Conservation (phyloP, 371 early-diverging fungal genomes). For the Haplosporangium sp. region DNA sequence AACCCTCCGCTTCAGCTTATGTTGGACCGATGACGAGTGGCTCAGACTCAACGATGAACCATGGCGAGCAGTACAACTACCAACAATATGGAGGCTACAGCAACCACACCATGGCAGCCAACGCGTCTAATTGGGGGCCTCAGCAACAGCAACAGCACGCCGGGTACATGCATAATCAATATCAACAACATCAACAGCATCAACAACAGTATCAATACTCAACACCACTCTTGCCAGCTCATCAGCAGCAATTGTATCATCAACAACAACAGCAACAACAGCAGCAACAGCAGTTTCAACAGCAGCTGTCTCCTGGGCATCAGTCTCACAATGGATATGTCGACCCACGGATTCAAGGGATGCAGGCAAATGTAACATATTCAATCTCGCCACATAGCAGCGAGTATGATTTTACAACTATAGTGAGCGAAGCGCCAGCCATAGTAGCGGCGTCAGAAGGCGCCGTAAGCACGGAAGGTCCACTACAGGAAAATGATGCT, state of each 20-base stretch:
- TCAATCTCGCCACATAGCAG: slow-evolving; percentile 17
- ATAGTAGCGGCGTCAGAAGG: not conserved
- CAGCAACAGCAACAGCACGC: slow-evolving; percentile 21
- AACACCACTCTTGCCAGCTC: not conserved
- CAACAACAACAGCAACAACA: slow-evolving; percentile 12
- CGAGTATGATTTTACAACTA: slow-evolving; percentile 29
- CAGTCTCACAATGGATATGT: slow-evolving; percentile 20
- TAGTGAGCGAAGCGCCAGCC: not conserved
- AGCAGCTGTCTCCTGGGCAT: slow-evolving; percentile 18
- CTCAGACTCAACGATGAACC: slow-evolving; percentile 12
- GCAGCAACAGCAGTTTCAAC: slow-evolving; percentile 24
- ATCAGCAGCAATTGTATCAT: slow-evolving; percentile 12
- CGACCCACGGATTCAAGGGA: slow-evolving; percentile 13
- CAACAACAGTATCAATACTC: slow-evolving; percentile 1
- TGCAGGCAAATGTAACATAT: slow-evolving; percentile 20
- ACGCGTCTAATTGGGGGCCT: slow-evolving; percentile 10
- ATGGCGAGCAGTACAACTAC: slow-evolving; percentile 15
- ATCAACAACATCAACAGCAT: slow-evolving; percentile 9
- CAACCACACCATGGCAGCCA: slow-evolving; percentile 5
- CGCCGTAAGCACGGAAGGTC: not conserved
- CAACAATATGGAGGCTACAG: slow-evolving; percentile 15
- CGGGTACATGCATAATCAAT: slow-evolving; percentile 9
- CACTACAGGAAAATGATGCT: slow-evolving; percentile 17
- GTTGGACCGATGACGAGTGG: slow-evolving; percentile 1
- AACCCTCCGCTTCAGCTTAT: slow-evolving; percentile 1